phyloP scores from a whole-genome alignment of 2,329 filamentous ascomycete genomes.

The Huntiella moniliformis region DNA sequence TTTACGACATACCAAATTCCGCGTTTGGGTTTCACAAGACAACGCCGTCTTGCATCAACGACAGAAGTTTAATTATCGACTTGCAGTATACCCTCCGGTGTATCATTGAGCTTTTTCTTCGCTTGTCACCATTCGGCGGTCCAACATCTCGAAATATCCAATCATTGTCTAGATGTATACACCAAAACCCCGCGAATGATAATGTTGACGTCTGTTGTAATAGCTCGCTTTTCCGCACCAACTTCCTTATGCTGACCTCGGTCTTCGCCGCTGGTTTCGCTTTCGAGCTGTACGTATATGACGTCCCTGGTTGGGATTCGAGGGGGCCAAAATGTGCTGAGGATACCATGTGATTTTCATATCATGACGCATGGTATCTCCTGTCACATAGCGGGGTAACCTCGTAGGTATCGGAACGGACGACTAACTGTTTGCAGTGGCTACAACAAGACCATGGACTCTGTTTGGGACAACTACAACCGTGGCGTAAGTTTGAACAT shows the following conservation, averaged over 20 bases:
- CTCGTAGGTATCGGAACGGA: neutral
- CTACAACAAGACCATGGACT: slow-evolving; percentile 68
- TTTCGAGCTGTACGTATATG: slow-evolving; percentile 65
- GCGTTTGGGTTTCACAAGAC: neutral
- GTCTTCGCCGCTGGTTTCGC: slow-evolving; percentile 80
- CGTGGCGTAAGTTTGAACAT: slow-evolving; percentile 51
- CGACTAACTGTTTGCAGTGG: slow-evolving; percentile 32
- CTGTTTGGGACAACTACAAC: slow-evolving; percentile 82
- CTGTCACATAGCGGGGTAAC: too few species aligned
- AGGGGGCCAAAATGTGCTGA: too few species aligned
- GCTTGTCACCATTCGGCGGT: neutral
- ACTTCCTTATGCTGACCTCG: slow-evolving; percentile 68
- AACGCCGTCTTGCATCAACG: neutral
- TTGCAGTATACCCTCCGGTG: neutral
- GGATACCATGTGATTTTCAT: neutral
- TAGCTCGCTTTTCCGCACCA: slow-evolving; percentile 71
- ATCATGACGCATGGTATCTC: neutral
- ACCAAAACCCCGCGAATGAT: too few species aligned
- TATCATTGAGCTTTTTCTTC: neutral
- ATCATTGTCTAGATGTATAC: neutral
- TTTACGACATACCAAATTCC: neutral
- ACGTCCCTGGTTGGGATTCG: too few species aligned
- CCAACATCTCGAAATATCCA: slow-evolving; percentile 6
- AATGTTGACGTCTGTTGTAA: slow-evolving; percentile 6
- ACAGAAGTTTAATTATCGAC: neutral